These are phyloP conservation scores for Buddleja alternifolia DNA, from an alignment of 257 asterid species.

Conservation along the genomic window DNA sequence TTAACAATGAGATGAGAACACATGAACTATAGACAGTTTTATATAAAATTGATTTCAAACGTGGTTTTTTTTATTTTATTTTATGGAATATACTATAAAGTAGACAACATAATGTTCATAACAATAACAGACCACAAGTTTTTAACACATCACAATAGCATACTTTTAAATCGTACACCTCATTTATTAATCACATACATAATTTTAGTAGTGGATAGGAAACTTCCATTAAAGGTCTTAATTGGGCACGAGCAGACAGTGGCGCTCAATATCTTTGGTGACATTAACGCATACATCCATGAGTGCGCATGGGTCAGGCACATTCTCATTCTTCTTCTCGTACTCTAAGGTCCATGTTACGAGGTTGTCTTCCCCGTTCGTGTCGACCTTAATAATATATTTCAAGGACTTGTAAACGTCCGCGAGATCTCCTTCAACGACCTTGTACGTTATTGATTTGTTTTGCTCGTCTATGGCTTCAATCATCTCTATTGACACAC, in stretches of 20 bases:
- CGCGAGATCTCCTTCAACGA: conserved; percentile 30
- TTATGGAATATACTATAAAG: too few relatives aligned
- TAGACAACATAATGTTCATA: too few relatives aligned
- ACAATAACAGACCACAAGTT: too few relatives aligned
- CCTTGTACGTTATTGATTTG: conserved; percentile 35
- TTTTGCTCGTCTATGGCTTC: conserved; percentile 36
- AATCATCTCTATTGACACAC: conserved; percentile 21
- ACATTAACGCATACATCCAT: conserved; percentile 1
- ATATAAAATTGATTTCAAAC: too few relatives aligned
- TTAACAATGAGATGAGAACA: too few relatives aligned
- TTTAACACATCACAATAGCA: too few relatives aligned
- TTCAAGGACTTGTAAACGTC: conserved; percentile 22
- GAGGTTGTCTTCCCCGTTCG: conserved; percentile 17
- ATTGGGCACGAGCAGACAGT: conserved; percentile 3
- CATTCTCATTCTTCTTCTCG: conserved; percentile 30
- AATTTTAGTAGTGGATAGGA: too few relatives aligned
- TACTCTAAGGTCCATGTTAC: conserved; percentile 35
- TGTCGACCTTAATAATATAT: not conserved
- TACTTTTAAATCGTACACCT: too few relatives aligned
- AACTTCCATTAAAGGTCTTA: not conserved
- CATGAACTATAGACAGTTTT: too few relatives aligned
- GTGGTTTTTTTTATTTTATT: too few relatives aligned
- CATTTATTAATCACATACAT: too few relatives aligned
- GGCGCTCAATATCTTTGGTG: conserved; percentile 24
- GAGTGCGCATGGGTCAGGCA: conserved; percentile 21